Evolutionary conservation across 2,329 filamentous ascomycete species (phyloP), one percentile per base, ranked within the genome.

Genomic region (Arthrobotrys sinensis): DNA sequence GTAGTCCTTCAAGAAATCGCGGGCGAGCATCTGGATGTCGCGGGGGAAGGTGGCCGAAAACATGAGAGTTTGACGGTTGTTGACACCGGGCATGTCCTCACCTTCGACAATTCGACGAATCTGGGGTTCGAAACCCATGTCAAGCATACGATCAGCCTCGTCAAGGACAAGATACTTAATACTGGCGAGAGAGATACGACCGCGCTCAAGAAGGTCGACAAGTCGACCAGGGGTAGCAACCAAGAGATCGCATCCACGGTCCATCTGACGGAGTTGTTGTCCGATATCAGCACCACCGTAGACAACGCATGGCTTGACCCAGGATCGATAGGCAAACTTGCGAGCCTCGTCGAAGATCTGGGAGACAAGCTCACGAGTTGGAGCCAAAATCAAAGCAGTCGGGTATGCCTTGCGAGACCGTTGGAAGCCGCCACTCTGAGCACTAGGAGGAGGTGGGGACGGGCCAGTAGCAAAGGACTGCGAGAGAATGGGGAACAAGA

Each of bases 41-140:
- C 95, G 93, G 79, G 96, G 96, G 90, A 99, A 99, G 79, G 96
- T 99, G 85, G 96, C 96, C 46, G 96, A 99, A 86, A 99, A 99
- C 96, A 99, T 99, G 88, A 99, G 95, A 69, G 96, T 99, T 87
- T 99, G 96, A 84, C 96, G 94, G 82, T 89, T 87, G 81, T 90
- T 87, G 79, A 95, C 93, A 66, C 86, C 85, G 73, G 96, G 96
- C 96, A 99, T 99, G 83, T 99, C 96, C 87, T 98, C 96, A 79
- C 94, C 94, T 86, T 98, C 95, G 53, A 99, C 96, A 83, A 99
- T 98, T 83, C 95, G 93, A 83, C 96, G 94, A 84, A 99, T 99
- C 87, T 99, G 96, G 83, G 96, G 96, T 88, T 99, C 96, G 89
- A 99, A 99, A 96, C 96, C 96, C 96, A 99, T 99, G 89, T 99